Percentiles rank a stretch among this genome's conserved stretches.
phyloP scores from a whole-genome alignment of 23 red algal genomes.

The Gracilariopsis chorda region DNA sequence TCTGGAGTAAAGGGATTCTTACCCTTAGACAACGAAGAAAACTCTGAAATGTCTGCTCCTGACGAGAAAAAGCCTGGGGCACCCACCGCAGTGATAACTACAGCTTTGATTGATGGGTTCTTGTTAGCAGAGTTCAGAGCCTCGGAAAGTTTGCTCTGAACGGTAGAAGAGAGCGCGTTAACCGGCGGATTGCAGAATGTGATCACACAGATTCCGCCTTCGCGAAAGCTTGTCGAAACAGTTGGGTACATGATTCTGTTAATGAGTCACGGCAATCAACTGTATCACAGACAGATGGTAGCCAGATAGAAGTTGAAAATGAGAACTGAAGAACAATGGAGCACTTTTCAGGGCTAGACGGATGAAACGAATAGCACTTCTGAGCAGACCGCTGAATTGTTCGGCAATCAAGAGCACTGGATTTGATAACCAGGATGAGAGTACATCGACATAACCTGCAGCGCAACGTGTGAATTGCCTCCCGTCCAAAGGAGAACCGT shows the following conservation, averaged over 20 bases:
- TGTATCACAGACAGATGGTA: no score
- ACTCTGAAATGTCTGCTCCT: constrained; percentile 95
- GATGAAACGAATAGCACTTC: no score
- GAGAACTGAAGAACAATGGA: no score
- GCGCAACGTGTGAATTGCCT: no score
- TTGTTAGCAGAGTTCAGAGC: constrained; percentile 41
- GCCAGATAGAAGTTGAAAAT: no score
- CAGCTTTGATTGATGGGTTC: background rate
- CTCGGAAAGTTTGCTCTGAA: constrained; percentile 50
- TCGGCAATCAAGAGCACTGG: no score
- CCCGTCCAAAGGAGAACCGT: no score
- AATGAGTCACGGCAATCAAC: no score
- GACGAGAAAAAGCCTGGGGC: constrained; percentile 82
- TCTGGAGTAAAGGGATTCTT: constrained; percentile 41
- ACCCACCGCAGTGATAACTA: constrained; percentile 39
- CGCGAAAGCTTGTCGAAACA: background rate
- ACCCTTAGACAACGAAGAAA: constrained; percentile 43
- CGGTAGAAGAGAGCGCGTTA: constrained; percentile 79
- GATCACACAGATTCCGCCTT: constrained; percentile 61
- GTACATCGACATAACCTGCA: no score
- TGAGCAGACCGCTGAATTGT: no score
- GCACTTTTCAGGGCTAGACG: no score
- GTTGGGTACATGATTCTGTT: background rate
- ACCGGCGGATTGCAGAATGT: constrained; percentile 84
- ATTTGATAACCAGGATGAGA: no score